Base-by-base conservation (phyloP, 148 eudicot species). In the Nepenthes gracilis region DNA sequence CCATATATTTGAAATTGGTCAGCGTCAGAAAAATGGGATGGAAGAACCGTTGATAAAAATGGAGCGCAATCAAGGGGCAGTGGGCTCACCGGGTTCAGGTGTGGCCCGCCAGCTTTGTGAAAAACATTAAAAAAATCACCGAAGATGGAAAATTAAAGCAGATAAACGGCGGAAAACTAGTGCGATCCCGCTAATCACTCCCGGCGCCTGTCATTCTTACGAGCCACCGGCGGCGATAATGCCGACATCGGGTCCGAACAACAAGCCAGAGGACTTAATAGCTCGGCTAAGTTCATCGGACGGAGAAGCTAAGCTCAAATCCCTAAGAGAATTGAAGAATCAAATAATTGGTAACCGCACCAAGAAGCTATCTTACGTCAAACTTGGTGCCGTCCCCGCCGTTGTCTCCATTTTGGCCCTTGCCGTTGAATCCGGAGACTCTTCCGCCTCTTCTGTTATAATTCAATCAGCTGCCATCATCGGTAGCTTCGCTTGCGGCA, bases 401-500 rank as follows among this genome's bases (percentile, higher is more conserved):
- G 87, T 93, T 36, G 83, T 79, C 49, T 60, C 79, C 34, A 67
- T 86, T 55, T 84, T 93, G 43, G 74, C 83, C 51, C 40, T 78
- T 33, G 68, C 81, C 35, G 38, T 49, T 32, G 67, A 68, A 40
- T 65, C 63, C 4, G 71, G 40, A 50, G 60, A 12, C 0, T 64
- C 52, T 5, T 75, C 36, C 8, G 68, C 63, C 11, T 57, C 63
- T 15, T 43, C 68, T 4, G 37, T 85, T 11, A 55, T 86, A 51
- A 60, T 93, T 11, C 89, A 93, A 74, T 81, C 89, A 1, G 83
- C 84, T 2, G 97, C 92, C 2, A 80, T 71, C 6, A 68, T 93
- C 1, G 99, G 99, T 12, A 93, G 99, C 84, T 93, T 93, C 64
- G 83, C 99, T 0, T 93, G 99, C 63, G 99, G 99, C n/a, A 65